These are phyloP conservation scores for Multifurca ochricompacta DNA, from an alignment of 768 basidiomycete genomes.

Conservation along the genomic window DNA sequence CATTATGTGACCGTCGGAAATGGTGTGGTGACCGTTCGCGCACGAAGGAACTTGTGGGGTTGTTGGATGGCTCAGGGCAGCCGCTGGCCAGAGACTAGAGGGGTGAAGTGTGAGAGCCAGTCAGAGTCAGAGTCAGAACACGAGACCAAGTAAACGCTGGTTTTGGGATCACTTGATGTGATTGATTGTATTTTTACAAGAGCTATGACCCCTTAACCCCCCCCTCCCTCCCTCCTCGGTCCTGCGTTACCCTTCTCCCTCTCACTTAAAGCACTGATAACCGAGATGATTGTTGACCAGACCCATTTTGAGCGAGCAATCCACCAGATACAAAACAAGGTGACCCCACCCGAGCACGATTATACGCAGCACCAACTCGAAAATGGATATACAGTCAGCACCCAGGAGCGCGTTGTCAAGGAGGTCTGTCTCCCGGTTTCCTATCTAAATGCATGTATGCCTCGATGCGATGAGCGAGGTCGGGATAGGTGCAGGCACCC, in stretches of 20 bases:
- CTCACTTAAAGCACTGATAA: not conserved
- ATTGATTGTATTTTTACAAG: not conserved
- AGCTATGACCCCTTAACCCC: not conserved
- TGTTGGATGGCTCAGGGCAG: too few relatives aligned
- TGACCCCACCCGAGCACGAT: conserved; percentile 62
- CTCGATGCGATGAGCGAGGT: not conserved
- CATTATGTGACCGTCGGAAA: not conserved
- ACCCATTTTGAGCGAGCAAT: conserved; percentile 61
- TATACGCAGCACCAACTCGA: conserved; percentile 90
- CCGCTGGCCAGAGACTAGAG: too few relatives aligned
- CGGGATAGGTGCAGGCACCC: conserved; percentile 86
- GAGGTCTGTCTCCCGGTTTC: conserved; percentile 53
- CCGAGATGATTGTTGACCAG: conserved; percentile 1
- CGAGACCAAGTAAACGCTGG: conserved; percentile 7
- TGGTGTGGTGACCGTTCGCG: too few relatives aligned
- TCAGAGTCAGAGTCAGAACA: not conserved
- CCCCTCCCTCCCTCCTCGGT: not conserved
- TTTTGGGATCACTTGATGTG: not conserved
- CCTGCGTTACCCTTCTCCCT: not conserved
- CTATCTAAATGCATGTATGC: not conserved
- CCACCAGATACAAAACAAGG: conserved; percentile 48
- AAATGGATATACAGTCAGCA: conserved; percentile 85
- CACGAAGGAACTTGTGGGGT: too few relatives aligned
- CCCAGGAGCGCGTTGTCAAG: conserved; percentile 93
- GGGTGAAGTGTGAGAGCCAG: too few relatives aligned